Base-by-base conservation (phyloP, 805 yeast genomes). In the Starmera amethionina region DNA sequence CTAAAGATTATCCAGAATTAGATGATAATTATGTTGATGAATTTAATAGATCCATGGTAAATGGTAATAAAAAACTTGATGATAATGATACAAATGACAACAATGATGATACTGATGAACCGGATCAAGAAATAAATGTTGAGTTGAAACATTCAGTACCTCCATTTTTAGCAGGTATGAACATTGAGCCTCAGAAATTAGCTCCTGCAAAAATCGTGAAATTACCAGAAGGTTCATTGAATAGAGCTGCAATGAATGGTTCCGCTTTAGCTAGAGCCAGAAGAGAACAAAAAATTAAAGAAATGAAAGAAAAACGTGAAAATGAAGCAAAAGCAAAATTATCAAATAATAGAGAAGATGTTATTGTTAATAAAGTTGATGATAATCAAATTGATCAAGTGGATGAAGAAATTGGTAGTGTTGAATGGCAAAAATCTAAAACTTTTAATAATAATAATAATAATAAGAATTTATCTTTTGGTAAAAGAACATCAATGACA, bases 201-300 rank as follows among this genome's bases (percentile, higher is more conserved):
- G 62, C 67, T 18, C 79, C 84, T 4, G 68, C 79, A 28, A 67
- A 72, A 43, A 70, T 82, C n/a, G 69, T 75, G 8, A 79, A 73
- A 46, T 74, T 79, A 31, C 90, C 94, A 0, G 88, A 82, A 46
- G 96, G 96, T 0, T 75, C 93, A 0, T 58, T 88, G 60, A 72
- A 72, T 41, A 65, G 90, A 47, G 82, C 83, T 9, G 96, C 96
- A 0, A 68, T 71, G 67, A 62, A 71, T 30, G 95, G 96, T 0
- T 82, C 95, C 4, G 63, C 67, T 28, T 56, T 82, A 25, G 82
- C 88, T 44, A 70, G 67, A 44, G 81, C 79, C 40, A 68, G 79
- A 38, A 73, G 81, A 47, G 87, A 81, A 38, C 68, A 70, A 49
- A 76, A 77, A 49, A 38, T 69, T 10, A 68, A 72, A 48, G 70